These are phyloP conservation scores for Ostreobium quekettii DNA, from an alignment of 139 green algal species.

Conservation along the genomic window DNA sequence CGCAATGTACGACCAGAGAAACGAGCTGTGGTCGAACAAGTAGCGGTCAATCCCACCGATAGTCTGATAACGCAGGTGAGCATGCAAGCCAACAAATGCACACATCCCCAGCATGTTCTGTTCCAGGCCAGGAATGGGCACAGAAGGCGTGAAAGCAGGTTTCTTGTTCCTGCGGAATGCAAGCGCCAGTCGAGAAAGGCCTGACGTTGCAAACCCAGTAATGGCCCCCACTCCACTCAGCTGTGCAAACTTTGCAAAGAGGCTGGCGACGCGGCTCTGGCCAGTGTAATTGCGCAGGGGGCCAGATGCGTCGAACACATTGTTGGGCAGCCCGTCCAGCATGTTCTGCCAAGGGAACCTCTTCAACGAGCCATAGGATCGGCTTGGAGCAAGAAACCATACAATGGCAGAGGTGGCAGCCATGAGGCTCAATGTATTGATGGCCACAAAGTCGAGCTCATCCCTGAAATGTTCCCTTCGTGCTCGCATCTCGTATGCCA, in stretches of 20 bases:
- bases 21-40: constrained; percentile 65
- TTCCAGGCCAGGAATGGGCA: constrained; percentile 56
- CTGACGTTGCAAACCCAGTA: constrained; percentile 41
- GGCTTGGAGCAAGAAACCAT: constrained; percentile 77
- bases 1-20: constrained; percentile 64
- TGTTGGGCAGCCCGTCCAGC: constrained; percentile 34
- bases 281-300: constrained; percentile 70
- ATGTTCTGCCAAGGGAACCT: constrained; percentile 62
- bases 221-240: constrained; percentile 77
- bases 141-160: constrained; percentile 58
- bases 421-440: constrained; percentile 75
- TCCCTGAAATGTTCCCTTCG: constrained; percentile 36
- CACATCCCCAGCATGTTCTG: constrained; percentile 61
- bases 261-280: constrained; percentile 44
- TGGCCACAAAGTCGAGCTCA: constrained; percentile 82
- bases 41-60: constrained; percentile 82
- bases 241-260: constrained; percentile 77
- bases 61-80: constrained; percentile 86
- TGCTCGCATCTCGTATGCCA: constrained; percentile 69
- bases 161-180: constrained; percentile 37
- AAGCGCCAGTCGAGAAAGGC: constrained; percentile 35
- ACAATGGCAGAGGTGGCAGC: constrained; percentile 74
- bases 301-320: constrained; percentile 42
- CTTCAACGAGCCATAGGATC: constrained; percentile 57
- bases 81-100: constrained; percentile 67